Percentiles rank a stretch among this genome's conserved stretches.
These are phyloP conservation scores for Patellifolia procumbens DNA, from an alignment of 179 eudicot genomes.

Conservation along the genomic window DNA sequence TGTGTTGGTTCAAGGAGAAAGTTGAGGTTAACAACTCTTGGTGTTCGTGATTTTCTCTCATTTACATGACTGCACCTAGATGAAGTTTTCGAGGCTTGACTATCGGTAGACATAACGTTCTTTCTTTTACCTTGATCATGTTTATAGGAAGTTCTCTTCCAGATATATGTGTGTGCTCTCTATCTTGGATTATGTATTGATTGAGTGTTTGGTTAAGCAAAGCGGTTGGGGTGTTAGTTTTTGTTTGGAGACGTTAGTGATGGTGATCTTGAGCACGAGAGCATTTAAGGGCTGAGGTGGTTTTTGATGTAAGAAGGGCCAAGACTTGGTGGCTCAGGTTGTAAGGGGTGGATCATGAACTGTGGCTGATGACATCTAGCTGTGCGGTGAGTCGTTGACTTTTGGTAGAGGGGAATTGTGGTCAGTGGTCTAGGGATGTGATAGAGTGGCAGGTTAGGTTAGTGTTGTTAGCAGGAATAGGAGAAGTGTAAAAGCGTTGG, in stretches of 20 bases:
- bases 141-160: not conserved
- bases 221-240: not conserved
- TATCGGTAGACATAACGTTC: no score
- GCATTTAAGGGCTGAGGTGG: not conserved
- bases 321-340: not conserved
- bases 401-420: not conserved
- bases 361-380: not conserved
- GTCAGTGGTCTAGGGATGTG: not conserved
- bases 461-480: not conserved
- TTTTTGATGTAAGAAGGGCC: not conserved
- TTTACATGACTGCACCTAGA: no score
- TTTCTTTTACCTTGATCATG: not conserved
- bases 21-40: no score
- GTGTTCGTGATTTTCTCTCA: no score
- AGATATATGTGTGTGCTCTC: not conserved
- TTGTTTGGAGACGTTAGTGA: not conserved
- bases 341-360: not conserved
- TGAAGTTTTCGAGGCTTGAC: no score
- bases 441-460: not conserved
- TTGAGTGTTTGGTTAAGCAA: not conserved
- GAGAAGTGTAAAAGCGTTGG: no score
- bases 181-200: not conserved
- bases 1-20: no score
- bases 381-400: not conserved
- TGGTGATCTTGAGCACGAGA: not conserved